Evolutionary conservation across 1,284 basidiomycete species (phyloP), one percentile per base, ranked within the genome.

Genomic region (Coniferiporia sulphurascens): DNA sequence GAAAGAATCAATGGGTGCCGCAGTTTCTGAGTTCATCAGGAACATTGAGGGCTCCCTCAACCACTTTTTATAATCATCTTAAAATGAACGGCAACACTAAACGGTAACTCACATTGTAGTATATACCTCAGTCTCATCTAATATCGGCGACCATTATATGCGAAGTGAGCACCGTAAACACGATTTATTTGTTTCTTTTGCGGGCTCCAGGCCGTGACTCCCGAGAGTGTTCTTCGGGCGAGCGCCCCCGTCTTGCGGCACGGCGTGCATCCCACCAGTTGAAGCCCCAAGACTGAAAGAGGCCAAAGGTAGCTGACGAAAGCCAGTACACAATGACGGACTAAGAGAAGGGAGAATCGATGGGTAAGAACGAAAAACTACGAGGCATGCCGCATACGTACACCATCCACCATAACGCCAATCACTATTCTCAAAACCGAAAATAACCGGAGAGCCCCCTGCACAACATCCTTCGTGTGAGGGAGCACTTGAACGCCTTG

Each of bases 301-400:
- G 74, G 41, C 92, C 92, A 68, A 90, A 91, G 17, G 82, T 71
- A 22, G 92, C 88, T 6, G 91, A 94, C 4, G 90, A 85, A 2
- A 89, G 76, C 93, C 93, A 95, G 69, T 93, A 95, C 17, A 94
- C 66, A 49, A 87, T 78, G 17, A 95, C 78, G 52, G 87, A 83
- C 90, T 94, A 65, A 55, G 65, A 55, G 52, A 63, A 48, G 36
- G 64, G 32, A 51, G 27, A 21, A 19, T 45, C 58, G 48, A 21
- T 48, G 48, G 35, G 38, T 3, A 22, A 50, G n/a, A 46, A 38
- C 44, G 22, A n/a, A 45, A 21, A n/a, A 17, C 36, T 27, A 5
- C 27, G 27, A 27, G 27, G 5, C 27, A 27, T 27, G 27, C 27
- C 27, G 27, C 27, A 27, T 13, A 75, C 83, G 65, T 69, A 94